phyloP scores from a whole-genome alignment of 306 rosid genomes.

The Mimosa bimucronata region DNA sequence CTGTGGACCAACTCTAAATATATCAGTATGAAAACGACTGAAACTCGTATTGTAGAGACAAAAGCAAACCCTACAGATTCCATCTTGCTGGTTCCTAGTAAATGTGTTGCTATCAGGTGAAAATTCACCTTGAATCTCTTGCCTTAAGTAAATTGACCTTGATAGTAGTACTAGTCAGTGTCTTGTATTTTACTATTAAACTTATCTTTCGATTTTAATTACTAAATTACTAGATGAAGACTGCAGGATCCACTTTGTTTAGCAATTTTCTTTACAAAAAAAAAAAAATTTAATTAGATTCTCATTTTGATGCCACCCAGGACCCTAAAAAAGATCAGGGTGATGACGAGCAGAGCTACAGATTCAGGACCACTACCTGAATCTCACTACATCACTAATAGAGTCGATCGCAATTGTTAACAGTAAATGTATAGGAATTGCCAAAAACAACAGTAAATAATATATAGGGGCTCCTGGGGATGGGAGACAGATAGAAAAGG shows the following conservation, averaged over 20 bases:
- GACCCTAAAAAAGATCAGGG: neutral
- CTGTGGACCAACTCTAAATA: conserved; percentile 50
- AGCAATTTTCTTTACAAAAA: neutral
- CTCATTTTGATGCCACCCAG: neutral
- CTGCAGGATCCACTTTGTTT: neutral
- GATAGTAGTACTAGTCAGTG: neutral
- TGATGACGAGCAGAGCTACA: conserved; percentile 7
- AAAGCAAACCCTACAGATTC: conserved; percentile 43
- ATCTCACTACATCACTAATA: conserved; percentile 21
- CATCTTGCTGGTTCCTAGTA: conserved; percentile 36
- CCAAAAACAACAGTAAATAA: neutral
- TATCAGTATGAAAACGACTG: conserved; percentile 35
- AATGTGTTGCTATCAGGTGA: neutral
- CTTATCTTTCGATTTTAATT: neutral
- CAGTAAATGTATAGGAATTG: too few relatives aligned
- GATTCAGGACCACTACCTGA: conserved; percentile 29
- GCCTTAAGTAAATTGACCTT: too few relatives aligned
- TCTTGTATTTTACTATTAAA: neutral
- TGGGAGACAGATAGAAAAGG: neutral
- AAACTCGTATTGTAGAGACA: conserved; percentile 40
- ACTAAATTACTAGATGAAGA: neutral
- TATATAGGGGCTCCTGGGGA: conserved; percentile 17
- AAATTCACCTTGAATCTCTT: neutral
- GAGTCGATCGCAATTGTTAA: neutral
- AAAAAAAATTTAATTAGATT: neutral